These are phyloP conservation scores for Neurospora tetrasperma DNA, from an alignment of 495 filamentous ascomycete genomes.

Conservation along the genomic window DNA sequence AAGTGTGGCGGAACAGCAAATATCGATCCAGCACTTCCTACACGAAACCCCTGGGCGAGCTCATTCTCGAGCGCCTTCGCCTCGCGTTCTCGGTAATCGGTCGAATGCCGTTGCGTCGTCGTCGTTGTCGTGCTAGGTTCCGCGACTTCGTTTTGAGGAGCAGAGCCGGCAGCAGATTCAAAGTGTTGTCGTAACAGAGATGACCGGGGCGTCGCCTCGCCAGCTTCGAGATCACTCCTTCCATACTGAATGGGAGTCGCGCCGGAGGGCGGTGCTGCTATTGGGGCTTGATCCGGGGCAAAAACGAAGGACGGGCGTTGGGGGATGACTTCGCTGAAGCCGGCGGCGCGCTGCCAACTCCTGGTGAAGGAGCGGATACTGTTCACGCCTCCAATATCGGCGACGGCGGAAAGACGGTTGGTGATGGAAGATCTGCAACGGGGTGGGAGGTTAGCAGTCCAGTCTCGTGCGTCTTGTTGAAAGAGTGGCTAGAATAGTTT, in stretches of 20 bases:
- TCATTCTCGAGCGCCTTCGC: conserved; percentile 32
- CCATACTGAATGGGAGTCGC: conserved; percentile 17
- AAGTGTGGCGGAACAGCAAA: conserved; percentile 54
- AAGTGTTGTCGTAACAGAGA: conserved; percentile 32
- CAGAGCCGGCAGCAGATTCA: conserved; percentile 20
- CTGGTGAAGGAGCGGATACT: conserved; percentile 90
- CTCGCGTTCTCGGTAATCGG: conserved; percentile 28
- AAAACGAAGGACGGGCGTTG: conserved; percentile 61
- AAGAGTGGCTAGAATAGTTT: not conserved
- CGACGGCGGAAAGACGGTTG: conserved; percentile 53
- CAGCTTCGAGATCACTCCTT: conserved; percentile 25
- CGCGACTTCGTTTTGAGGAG: conserved; percentile 11
- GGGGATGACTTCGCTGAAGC: conserved; percentile 76
- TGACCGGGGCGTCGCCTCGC: conserved; percentile 22
- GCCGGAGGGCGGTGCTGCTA: conserved; percentile 18
- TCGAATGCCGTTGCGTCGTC: conserved; percentile 3
- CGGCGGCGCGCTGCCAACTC: conserved; percentile 87
- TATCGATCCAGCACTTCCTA: conserved; percentile 37
- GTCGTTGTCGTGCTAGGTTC: conserved; percentile 14
- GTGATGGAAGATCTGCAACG: conserved; percentile 59
- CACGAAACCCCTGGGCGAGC: conserved; percentile 22
- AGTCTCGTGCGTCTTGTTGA: conserved; percentile 4
- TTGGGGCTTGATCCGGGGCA: conserved; percentile 35
- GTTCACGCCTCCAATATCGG: conserved; percentile 82
- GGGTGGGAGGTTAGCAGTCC: not conserved